phyloP scores from a whole-genome alignment of 495 filamentous ascomycete genomes.

The Penicillium silybi region DNA sequence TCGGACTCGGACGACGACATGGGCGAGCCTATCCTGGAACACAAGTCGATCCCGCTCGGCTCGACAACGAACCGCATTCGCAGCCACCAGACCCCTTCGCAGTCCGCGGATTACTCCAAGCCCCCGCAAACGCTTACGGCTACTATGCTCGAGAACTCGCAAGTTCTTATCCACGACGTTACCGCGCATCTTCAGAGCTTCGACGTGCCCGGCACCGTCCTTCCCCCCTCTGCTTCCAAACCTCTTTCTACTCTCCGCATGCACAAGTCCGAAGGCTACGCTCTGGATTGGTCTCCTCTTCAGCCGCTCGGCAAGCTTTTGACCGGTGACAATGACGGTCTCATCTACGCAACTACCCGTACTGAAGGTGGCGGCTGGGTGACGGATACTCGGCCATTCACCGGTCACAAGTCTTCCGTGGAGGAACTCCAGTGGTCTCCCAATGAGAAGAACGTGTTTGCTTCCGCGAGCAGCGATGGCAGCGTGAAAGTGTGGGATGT shows the following conservation, averaged over 20 bases:
- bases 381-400: constrained; percentile 74
- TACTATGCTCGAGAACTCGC: constrained; percentile 81
- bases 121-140: constrained; percentile 80
- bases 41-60: constrained; percentile 75
- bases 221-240: constrained; percentile 78
- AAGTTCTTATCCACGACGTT: constrained; percentile 91
- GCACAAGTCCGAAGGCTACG: constrained; percentile 92
- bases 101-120: constrained; percentile 56
- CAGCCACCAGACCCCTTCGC: constrained; percentile 66
- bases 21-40: constrained; percentile 90
- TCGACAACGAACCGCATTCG: constrained; percentile 93
- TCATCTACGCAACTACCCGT: constrained; percentile 81
- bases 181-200: constrained; percentile 82
- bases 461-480: constrained; percentile 87
- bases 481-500: constrained; percentile 95
- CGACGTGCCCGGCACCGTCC: constrained; percentile 75
- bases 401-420: constrained; percentile 76
- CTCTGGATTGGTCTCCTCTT: constrained; percentile 86
- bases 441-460: constrained; percentile 85
- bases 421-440: constrained; percentile 98
- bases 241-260: constrained; percentile 81
- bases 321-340: constrained; percentile 85
- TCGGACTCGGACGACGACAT: constrained; percentile 71
- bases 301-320: constrained; percentile 75
- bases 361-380: constrained; percentile 85